Evolutionary conservation across 2,329 filamentous ascomycete genomes (phyloP).

Genomic region (Penicillium sp.): DNA sequence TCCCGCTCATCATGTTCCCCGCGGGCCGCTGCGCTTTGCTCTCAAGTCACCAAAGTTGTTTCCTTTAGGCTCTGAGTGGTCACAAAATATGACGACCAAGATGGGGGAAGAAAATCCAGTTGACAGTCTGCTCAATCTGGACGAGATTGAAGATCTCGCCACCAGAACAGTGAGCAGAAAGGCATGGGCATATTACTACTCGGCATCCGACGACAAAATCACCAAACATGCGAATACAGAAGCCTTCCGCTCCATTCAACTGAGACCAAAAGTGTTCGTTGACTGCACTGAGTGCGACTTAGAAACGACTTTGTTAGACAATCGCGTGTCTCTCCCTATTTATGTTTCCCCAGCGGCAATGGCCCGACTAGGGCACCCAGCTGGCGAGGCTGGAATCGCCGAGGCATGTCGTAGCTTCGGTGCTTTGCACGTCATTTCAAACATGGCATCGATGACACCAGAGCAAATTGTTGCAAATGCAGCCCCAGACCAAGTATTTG

Average conservation of each 20-base stretch:
- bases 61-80: too few species aligned
- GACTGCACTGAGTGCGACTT: conserved; percentile 74
- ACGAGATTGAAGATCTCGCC: conserved; percentile 79
- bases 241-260: conserved; percentile 58
- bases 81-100: not conserved
- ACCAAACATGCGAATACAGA: conserved; percentile 31
- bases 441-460: conserved; percentile 84
- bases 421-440: conserved; percentile 75
- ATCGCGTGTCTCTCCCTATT: conserved; percentile 68
- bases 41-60: not conserved
- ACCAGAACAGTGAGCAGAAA: conserved; percentile 72
- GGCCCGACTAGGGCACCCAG: conserved; percentile 76
- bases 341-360: conserved; percentile 83
- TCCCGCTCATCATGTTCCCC: not conserved
- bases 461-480: conserved; percentile 73
- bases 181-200: conserved; percentile 91
- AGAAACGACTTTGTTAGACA: conserved; percentile 65
- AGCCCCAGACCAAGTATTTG: conserved; percentile 67
- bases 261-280: conserved; percentile 79
- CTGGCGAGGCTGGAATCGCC: conserved; percentile 79
- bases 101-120: conserved; percentile 33
- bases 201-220: conserved; percentile 72
- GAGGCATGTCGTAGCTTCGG: conserved; percentile 68
- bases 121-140: conserved; percentile 71
- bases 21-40: not conserved